Conservation (phyloP, 108 stramenopile genomes). For the Parietichytrium sp. region DNA sequence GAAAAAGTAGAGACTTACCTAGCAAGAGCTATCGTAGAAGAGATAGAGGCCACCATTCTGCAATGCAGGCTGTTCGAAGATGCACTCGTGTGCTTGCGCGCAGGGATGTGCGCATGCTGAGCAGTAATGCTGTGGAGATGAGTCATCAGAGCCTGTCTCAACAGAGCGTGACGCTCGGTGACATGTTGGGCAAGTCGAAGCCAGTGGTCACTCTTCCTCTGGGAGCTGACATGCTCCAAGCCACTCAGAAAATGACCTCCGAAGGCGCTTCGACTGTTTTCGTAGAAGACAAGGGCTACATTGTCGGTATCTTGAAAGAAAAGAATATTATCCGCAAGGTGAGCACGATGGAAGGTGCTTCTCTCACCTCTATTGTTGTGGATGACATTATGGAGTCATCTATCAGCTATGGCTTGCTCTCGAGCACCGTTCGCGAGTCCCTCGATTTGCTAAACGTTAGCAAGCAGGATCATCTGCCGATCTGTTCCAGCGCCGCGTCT, state of each 20-base stretch:
- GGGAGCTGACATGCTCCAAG: not conserved
- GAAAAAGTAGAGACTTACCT: no score
- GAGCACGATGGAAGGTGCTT: not conserved
- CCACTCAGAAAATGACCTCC: not conserved
- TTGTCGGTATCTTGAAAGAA: not conserved
- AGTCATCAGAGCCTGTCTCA: no score
- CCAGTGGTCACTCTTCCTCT: not conserved
- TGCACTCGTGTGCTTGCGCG: no score
- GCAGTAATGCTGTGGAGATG: no score
- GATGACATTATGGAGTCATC: not conserved
- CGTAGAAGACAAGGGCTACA: not conserved
- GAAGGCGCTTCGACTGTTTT: conserved; percentile 31
- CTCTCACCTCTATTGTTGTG: not conserved
- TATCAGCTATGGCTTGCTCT: conserved; percentile 17
- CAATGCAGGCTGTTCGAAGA: no score
- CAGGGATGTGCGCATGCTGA: no score
- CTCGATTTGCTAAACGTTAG: conserved; percentile 24
- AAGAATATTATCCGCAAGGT: not conserved
- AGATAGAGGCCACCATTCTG: no score
- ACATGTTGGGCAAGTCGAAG: conserved; percentile 28
- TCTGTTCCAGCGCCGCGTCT: no score
- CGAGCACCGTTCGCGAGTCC: conserved; percentile 33
- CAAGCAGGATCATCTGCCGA: conserved; percentile 8
- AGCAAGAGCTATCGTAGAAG: no score
- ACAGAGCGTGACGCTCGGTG: conserved; percentile 5